These are phyloP conservation scores for Thyridium curvatum DNA, from an alignment of 2,329 filamentous ascomycete species.

Conservation along the genomic window DNA sequence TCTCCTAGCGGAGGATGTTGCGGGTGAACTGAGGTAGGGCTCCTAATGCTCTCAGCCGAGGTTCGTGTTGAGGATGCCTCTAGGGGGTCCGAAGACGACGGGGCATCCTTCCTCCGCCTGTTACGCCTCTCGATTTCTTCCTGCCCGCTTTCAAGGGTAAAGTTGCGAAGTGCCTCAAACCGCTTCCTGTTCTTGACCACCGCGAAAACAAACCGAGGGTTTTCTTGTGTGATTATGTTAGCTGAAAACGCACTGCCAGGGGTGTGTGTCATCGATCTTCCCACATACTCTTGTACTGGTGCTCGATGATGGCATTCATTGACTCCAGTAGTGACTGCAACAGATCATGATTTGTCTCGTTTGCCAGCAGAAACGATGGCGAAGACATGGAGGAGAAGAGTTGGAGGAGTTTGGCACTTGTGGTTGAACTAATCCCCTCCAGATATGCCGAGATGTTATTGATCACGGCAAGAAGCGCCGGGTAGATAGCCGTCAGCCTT, in stretches of 20 bases:
- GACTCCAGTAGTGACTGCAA: conserved; percentile 80
- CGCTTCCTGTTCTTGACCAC: conserved; percentile 74
- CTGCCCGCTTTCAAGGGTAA: conserved; percentile 87
- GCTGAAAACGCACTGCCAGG: conserved; percentile 12
- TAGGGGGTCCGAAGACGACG: conserved; percentile 39
- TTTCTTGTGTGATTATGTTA: conserved; percentile 44
- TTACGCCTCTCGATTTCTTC: conserved; percentile 82
- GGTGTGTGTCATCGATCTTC: too few species aligned
- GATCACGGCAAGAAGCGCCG: conserved; percentile 83
- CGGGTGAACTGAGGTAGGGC: conserved; percentile 48
- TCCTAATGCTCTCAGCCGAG: conserved; percentile 63
- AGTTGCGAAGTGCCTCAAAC: conserved; percentile 78
- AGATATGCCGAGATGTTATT: conserved; percentile 88
- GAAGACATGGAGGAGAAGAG: conserved; percentile 89
- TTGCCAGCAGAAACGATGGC: conserved; percentile 84
- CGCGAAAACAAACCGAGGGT: conserved; percentile 73
- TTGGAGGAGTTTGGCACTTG: conserved; percentile 78
- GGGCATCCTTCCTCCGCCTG: conserved; percentile 60
- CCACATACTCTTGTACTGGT: conserved; percentile 68
- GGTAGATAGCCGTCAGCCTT: conserved; percentile 84
- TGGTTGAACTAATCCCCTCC: conserved; percentile 65
- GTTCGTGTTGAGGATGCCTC: conserved; percentile 46
- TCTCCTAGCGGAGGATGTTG: conserved; percentile 54
- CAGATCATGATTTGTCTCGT: conserved; percentile 82
- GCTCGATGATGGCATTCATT: conserved; percentile 83